Base-by-base conservation (phyloP, 768 basidiomycete genomes). In the Tulasnella calospora region DNA sequence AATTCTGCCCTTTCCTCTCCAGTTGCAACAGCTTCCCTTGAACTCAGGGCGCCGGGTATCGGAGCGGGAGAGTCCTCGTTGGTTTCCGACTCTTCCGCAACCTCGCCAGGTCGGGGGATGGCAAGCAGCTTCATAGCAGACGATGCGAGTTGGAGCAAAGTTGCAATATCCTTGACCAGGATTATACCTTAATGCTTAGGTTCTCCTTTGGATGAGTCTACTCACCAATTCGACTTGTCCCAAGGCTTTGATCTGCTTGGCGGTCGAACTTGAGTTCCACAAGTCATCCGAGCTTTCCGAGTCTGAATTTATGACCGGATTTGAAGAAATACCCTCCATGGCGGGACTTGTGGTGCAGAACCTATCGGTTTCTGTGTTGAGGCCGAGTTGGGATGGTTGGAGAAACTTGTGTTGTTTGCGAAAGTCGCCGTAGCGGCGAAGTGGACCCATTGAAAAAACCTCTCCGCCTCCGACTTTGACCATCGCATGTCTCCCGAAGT, bases 1-100 rank as follows among this genome's bases (percentile, higher is more conserved):
- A 79, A 40, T 35, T 80, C 79, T 27, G 79, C 61, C 12, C 79
- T 36, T 57, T 80, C 79, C 33, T 80, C 79, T 13, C 79, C 79
- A 27, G 77, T 78, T 35, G 77, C 69, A 17, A 69, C 69, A 21
- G 69, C 77, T 44, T 78, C 77, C 71, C 33, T 78, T 30, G 74
- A 19, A 8, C 44, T 75, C 27, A 75, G 74, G 2, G 44, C 33
- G 21, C 44, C 74, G 19, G 27, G 35, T 47, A 77, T 47, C 17
- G 79, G 44, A 27, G 70, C 46, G 13, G 57, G 13, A 1, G 36
- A 8, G 35, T 41, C 55, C 33, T 30, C 71, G 27, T 47, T 35
- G 30, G 3, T 38, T 44, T 41, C 67, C 70, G 40, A 38, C n/a
- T 71, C 36, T 35, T 57, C 47, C 17, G 36, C 71, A 35, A 27